These are phyloP conservation scores for Collybia sordida DNA, from an alignment of 768 basidiomycete species.

Conservation along the genomic window DNA sequence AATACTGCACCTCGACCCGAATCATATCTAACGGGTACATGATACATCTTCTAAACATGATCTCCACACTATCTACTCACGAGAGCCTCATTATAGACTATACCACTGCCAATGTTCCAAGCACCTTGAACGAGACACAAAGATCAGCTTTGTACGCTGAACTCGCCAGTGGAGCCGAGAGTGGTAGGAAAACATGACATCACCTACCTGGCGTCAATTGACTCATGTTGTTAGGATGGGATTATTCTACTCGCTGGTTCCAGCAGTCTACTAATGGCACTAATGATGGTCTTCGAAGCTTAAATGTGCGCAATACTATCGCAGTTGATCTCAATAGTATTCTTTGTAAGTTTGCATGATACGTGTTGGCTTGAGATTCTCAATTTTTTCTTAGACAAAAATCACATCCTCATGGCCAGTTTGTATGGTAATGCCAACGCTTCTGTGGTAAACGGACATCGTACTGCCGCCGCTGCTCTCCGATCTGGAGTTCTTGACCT, in stretches of 20 bases:
- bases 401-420: slow-evolving; percentile 56
- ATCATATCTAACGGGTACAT: slow-evolving; percentile 11
- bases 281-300: slow-evolving; percentile 56
- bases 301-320: slow-evolving; percentile 70
- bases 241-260: slow-evolving; percentile 56
- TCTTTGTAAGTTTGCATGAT: slow-evolving; percentile 54
- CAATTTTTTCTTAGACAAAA: slow-evolving; percentile 46
- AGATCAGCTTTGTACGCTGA: slow-evolving; percentile 76
- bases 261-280: slow-evolving; percentile 29
- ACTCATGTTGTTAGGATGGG: slow-evolving; percentile 36
- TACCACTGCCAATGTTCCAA: slow-evolving; percentile 68
- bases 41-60: neutral
- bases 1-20: neutral
- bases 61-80: neutral
- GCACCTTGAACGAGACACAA: slow-evolving; percentile 59
- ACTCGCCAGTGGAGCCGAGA: slow-evolving; percentile 87
- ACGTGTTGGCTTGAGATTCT: slow-evolving; percentile 1
- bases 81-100: slow-evolving; percentile 55
- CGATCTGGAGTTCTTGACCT: slow-evolving; percentile 80
- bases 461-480: slow-evolving; percentile 52
- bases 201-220: neutral
- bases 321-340: slow-evolving; percentile 85
- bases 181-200: slow-evolving; percentile 40
- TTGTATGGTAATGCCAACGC: slow-evolving; percentile 55
- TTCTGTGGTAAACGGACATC: slow-evolving; percentile 48